These are phyloP conservation scores for Begonia masoniana DNA, from an alignment of 306 rosid genomes.

Conservation along the genomic window DNA sequence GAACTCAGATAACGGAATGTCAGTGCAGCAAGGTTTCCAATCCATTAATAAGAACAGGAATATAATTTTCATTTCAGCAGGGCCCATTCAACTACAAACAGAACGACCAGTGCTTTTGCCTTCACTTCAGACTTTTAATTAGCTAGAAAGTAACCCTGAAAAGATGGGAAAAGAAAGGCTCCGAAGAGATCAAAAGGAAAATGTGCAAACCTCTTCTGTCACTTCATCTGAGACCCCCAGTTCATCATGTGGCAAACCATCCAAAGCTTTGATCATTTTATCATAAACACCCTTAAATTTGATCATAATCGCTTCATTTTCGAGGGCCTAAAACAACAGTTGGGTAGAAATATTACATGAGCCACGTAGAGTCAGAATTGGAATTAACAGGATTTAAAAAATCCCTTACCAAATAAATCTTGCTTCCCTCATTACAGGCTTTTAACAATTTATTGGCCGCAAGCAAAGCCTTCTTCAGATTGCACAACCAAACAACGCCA, in stretches of 20 bases:
- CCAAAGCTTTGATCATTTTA: constrained; percentile 31
- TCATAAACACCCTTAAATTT: constrained; percentile 35
- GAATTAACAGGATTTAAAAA: background rate
- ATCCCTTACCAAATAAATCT: constrained; percentile 34
- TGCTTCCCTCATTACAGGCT: constrained; percentile 61
- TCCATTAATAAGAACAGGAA: too few species aligned
- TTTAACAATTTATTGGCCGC: constrained; percentile 31
- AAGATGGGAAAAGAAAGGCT: too few species aligned
- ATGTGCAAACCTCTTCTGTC: constrained; percentile 39
- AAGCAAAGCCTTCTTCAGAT: constrained; percentile 34
- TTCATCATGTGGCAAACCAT: constrained; percentile 31
- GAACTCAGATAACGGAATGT: too few species aligned
- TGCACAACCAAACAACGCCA: constrained; percentile 31
- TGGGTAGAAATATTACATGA: background rate
- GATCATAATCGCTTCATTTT: constrained; percentile 38
- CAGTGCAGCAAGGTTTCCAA: too few species aligned
- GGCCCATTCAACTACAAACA: too few species aligned
- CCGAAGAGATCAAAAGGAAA: background rate
- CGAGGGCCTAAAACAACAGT: constrained; percentile 33
- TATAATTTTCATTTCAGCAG: too few species aligned
- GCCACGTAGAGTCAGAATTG: background rate
- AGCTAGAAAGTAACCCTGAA: too few species aligned
- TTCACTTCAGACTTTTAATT: too few species aligned
- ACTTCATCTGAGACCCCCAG: constrained; percentile 50
- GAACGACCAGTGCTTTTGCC: too few species aligned